Evolutionary conservation across 2,329 filamentous ascomycete genomes (phyloP).

Genomic region (Monilinia fructicola): DNA sequence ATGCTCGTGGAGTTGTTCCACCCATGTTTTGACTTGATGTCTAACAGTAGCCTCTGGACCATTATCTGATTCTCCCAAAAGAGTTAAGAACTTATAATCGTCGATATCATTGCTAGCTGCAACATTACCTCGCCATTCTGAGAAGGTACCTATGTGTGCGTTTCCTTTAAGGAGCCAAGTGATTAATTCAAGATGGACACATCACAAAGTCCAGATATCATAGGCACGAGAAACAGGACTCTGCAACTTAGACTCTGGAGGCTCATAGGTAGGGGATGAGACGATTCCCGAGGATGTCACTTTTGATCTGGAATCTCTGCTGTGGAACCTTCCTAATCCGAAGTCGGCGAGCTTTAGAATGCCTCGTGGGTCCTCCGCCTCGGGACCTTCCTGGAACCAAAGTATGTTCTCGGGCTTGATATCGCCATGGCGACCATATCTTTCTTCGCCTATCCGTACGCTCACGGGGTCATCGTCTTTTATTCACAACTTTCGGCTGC

Average conservation of each 20-base stretch:
- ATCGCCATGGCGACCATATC: slow-evolving; percentile 38
- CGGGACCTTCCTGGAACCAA: slow-evolving; percentile 36
- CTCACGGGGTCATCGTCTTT: slow-evolving; percentile 17
- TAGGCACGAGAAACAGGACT: slow-evolving; percentile 41
- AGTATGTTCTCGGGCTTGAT: slow-evolving; percentile 35
- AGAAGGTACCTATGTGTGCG: slow-evolving; percentile 27
- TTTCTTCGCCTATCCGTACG: slow-evolving; percentile 26
- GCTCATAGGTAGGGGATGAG: slow-evolving; percentile 42
- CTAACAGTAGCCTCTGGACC: slow-evolving; percentile 9
- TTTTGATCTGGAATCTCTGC: slow-evolving; percentile 39
- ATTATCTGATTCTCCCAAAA: slow-evolving; percentile 8
- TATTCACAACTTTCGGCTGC: slow-evolving; percentile 17
- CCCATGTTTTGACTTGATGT: slow-evolving; percentile 19
- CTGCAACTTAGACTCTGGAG: slow-evolving; percentile 42
- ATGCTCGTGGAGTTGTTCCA: slow-evolving; percentile 22
- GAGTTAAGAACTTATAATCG: slow-evolving; percentile 34
- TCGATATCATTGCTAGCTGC: slow-evolving; percentile 11
- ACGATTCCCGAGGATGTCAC: slow-evolving; percentile 27
- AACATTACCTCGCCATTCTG: slow-evolving; percentile 8
- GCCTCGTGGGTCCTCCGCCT: slow-evolving; percentile 28
- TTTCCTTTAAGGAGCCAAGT: slow-evolving; percentile 41
- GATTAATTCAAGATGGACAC: slow-evolving; percentile 43
- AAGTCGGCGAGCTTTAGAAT: slow-evolving; percentile 32
- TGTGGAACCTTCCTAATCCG: slow-evolving; percentile 39
- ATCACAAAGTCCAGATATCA: slow-evolving; percentile 44